phyloP scores from a whole-genome alignment of 116 monocot species.

The Papilionanthe hybrid region DNA sequence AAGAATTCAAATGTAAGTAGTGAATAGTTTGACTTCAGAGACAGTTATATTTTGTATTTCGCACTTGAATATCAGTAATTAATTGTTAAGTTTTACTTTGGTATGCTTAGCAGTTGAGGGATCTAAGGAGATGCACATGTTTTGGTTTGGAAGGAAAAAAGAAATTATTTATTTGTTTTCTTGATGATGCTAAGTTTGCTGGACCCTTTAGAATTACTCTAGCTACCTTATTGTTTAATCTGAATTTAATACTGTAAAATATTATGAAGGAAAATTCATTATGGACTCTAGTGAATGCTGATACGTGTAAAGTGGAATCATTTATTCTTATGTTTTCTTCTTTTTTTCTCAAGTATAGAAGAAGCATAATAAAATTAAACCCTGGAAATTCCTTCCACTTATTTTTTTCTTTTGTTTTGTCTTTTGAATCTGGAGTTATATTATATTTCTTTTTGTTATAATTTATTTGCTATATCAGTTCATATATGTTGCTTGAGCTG shows the following conservation, averaged over 20 bases:
- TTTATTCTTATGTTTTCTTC: not conserved
- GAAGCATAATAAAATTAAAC: not conserved
- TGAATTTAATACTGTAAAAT: not conserved
- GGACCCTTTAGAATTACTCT: not conserved
- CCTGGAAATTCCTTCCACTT: not conserved
- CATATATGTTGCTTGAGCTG: not conserved
- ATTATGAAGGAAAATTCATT: not conserved
- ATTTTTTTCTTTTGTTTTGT: not conserved
- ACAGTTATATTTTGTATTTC: not conserved
- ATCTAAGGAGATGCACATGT: not conserved
- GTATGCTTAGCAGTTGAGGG: not conserved
- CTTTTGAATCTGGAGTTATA: not conserved
- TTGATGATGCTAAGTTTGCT: not conserved
- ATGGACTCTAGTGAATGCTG: not conserved
- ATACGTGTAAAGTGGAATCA: not conserved
- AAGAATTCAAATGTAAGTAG: not conserved
- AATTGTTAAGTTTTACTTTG: not conserved
- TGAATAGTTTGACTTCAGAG: not conserved
- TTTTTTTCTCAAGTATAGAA: not conserved
- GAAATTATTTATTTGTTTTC: not conserved
- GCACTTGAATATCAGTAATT: not conserved
- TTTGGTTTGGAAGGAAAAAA: not conserved
- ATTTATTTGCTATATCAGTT: not conserved
- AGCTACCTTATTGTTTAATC: not conserved
- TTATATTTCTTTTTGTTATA: conserved; percentile 4